Evolutionary conservation across 108 stramenopile species (phyloP), one percentile per base, ranked within the genome.

Genomic region (Nitzschia sp.): DNA sequence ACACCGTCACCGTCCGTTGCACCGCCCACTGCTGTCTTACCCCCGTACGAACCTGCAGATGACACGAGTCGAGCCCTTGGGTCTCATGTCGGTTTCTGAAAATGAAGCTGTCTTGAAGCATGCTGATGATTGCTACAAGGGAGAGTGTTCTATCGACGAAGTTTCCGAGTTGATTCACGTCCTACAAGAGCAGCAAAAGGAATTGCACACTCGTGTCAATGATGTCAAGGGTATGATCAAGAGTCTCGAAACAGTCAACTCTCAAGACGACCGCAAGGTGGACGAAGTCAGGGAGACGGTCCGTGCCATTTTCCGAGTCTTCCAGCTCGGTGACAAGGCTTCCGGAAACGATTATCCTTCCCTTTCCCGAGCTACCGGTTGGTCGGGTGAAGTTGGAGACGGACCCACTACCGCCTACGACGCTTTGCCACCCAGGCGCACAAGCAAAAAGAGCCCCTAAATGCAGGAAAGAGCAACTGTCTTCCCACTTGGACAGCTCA

Each of bases 331-430:
- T 50, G 81, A 81, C 77, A 89, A 89, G 78, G 86, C 91, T 8
- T 81, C 79, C 72, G 86, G 84, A 22, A 86, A 88, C 65, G 79
- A 91, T 61, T 91, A 91, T 46, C 90, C 90, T 17, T 71, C 84
- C 9, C 75, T 87, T 23, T 69, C 74, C 19, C 71, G 69, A 64
- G 84, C 91, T 17, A 85, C 72, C 45, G 87, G 87, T 19, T 91
- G 75, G 68, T 71, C 58, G 66, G 90, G 90, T 34, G 90, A 91
- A 28, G 75, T 91, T 53, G 90, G 87, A 41, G 68, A 83, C 41
- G 89, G 89, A 35, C 83, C 89, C 1, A 87, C 73, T 15, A 81
- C 81, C 41, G 89, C 89, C 2, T 91, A 87, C 45, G 81, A 91
- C 47, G 87, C 84, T 19, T 73, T 91, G 46, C 73, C 79, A 25